Evolutionary conservation across 1,284 basidiomycete genomes (phyloP).

Genomic region (Cryptococcus sp.): DNA sequence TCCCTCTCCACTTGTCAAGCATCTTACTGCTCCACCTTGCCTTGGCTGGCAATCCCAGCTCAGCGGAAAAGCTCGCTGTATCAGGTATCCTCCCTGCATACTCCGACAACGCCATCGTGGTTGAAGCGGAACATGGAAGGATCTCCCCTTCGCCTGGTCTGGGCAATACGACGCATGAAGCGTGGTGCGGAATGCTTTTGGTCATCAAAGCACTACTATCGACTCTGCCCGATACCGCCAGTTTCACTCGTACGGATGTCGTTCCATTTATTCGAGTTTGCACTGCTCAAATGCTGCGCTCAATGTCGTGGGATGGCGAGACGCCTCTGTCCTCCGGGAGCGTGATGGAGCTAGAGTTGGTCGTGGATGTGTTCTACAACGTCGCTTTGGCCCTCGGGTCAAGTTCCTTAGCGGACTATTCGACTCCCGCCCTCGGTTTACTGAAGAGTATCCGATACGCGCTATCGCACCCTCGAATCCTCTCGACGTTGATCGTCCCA

Average conservation of each 20-base stretch:
- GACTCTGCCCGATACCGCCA: conserved; percentile 58
- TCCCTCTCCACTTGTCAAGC: conserved; percentile 64
- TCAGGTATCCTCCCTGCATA: conserved; percentile 80
- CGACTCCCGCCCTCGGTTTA: conserved; percentile 66
- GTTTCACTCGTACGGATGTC: conserved; percentile 80
- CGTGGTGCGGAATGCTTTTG: conserved; percentile 82
- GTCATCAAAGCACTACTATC: conserved; percentile 74
- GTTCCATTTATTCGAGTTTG: conserved; percentile 83
- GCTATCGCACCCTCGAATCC: conserved; percentile 83
- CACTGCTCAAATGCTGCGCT: conserved; percentile 72
- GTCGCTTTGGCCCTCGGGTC: conserved; percentile 58
- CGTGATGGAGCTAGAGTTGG: conserved; percentile 77
- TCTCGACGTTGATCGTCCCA: conserved; percentile 76
- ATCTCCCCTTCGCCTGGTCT: conserved; percentile 71
- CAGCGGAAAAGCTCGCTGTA: conserved; percentile 81
- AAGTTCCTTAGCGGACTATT: conserved; percentile 64
- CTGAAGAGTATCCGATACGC: conserved; percentile 87
- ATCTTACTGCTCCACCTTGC: conserved; percentile 85
- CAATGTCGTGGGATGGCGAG: conserved; percentile 76
- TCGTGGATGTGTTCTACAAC: conserved; percentile 71
- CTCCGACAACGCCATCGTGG: conserved; percentile 76
- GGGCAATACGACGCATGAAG: conserved; percentile 58
- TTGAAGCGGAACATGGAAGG: conserved; percentile 69
- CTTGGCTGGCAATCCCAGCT: conserved; percentile 70
- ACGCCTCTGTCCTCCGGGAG: conserved; percentile 70